These are phyloP conservation scores for Citrullus colocynthis DNA, from an alignment of 306 rosid species.

Conservation along the genomic window DNA sequence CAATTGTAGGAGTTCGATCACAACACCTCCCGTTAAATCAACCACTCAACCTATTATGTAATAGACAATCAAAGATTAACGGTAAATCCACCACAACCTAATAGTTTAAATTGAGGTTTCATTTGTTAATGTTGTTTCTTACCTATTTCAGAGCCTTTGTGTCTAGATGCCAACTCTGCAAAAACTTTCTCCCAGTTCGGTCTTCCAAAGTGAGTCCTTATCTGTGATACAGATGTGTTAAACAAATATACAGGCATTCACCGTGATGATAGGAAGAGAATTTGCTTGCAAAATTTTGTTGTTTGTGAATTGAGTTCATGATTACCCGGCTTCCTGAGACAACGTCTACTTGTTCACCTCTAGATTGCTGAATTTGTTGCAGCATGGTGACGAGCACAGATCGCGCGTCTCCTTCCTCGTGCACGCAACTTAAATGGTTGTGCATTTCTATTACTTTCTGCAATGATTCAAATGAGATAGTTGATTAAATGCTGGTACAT, in stretches of 20 bases:
- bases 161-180: not conserved
- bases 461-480: conserved; percentile 11
- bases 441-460: conserved; percentile 59
- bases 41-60: too few species aligned
- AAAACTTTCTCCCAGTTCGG: conserved; percentile 81
- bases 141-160: not conserved
- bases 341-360: conserved; percentile 57
- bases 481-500: not conserved
- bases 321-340: conserved; percentile 64
- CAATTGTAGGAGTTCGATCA: too few species aligned
- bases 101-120: not conserved
- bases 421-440: conserved; percentile 50
- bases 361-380: conserved; percentile 48
- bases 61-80: too few species aligned
- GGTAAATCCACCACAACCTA: too few species aligned
- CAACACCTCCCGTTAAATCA: too few species aligned
- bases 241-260: too few species aligned
- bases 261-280: not conserved
- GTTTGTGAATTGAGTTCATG: not conserved
- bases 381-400: conserved; percentile 60
- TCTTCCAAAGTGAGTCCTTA: conserved; percentile 72
- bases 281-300: not conserved
- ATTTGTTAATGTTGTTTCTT: not conserved
- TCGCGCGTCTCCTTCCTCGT: conserved; percentile 60
- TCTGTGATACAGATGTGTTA: conserved; percentile 22